phyloP scores from a whole-genome alignment of 176 grass and related monocot genomes.

The Olyra latifolia region DNA sequence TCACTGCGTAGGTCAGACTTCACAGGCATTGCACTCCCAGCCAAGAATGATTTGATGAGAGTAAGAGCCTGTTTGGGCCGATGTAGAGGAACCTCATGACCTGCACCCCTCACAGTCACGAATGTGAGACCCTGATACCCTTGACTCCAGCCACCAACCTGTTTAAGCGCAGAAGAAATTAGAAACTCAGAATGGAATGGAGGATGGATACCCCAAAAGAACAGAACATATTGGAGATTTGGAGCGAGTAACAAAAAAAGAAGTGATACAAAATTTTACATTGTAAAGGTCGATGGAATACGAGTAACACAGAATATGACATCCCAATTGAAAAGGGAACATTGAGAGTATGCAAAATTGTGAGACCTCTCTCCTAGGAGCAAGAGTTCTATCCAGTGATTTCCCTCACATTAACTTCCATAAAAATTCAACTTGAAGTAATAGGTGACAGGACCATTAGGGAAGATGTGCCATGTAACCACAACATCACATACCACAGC shows the following conservation, averaged over 20 bases:
- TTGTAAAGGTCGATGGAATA: neutral
- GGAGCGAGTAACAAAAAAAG: neutral
- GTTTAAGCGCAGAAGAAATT: constrained; percentile 35
- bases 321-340: neutral
- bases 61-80: constrained; percentile 79
- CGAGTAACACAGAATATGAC: neutral
- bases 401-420: neutral
- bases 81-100: constrained; percentile 93
- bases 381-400: constrained; percentile 8
- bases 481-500: neutral
- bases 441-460: neutral
- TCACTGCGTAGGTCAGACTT: constrained; percentile 42
- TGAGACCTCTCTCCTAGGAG: neutral
- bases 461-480: constrained; percentile 8
- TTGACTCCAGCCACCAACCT: constrained; percentile 98
- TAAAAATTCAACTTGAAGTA: neutral
- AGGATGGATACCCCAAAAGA: neutral
- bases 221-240: constrained; percentile 9
- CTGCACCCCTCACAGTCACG: constrained; percentile 83
- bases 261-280: neutral
- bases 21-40: constrained; percentile 77
- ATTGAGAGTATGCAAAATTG: neutral
- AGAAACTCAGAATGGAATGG: constrained; percentile 19
- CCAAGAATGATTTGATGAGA: constrained; percentile 80
- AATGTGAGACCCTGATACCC: constrained; percentile 82